phyloP scores from a whole-genome alignment of 345 rosid species.

The Hibiscus tridactylites region DNA sequence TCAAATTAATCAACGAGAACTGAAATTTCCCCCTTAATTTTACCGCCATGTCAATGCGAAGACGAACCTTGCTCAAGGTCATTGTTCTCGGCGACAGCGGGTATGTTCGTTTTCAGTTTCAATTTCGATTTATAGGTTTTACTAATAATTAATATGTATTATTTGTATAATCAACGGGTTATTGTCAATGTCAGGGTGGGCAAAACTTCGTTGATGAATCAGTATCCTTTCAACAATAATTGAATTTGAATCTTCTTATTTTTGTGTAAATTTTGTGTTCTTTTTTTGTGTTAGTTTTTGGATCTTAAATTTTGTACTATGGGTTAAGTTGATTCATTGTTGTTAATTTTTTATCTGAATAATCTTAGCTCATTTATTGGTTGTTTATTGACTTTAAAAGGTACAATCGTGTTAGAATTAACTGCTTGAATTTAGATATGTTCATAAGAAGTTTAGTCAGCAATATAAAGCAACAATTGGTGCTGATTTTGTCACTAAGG shows the following conservation, averaged over 20 bases:
- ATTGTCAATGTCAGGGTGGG: constrained; percentile 67
- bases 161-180: not conserved
- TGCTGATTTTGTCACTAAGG: constrained; percentile 96
- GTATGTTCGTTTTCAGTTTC: constrained; percentile 26
- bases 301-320: constrained; percentile 8
- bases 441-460: constrained; percentile 89
- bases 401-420: constrained; percentile 11
- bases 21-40: not conserved
- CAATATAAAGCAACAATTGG: constrained; percentile 98
- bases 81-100: constrained; percentile 99
- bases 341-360: not conserved
- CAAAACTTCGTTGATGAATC: constrained; percentile 98
- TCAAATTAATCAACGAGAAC: not conserved
- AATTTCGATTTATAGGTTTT: not conserved
- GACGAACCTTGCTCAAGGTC: constrained; percentile 97
- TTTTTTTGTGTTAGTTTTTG: not conserved
- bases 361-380: not conserved
- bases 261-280: not conserved
- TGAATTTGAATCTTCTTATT: not conserved
- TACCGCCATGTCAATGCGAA: constrained; percentile 61
- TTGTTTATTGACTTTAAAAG: not conserved
- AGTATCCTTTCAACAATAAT: constrained; percentile 53
- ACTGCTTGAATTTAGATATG: constrained; percentile 34
- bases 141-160: constrained; percentile 7
- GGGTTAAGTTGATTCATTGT: not conserved